Evolutionary conservation across 495 filamentous ascomycete species (phyloP), one percentile per base, ranked within the genome.

Genomic region (Lichenothelia convexa): DNA sequence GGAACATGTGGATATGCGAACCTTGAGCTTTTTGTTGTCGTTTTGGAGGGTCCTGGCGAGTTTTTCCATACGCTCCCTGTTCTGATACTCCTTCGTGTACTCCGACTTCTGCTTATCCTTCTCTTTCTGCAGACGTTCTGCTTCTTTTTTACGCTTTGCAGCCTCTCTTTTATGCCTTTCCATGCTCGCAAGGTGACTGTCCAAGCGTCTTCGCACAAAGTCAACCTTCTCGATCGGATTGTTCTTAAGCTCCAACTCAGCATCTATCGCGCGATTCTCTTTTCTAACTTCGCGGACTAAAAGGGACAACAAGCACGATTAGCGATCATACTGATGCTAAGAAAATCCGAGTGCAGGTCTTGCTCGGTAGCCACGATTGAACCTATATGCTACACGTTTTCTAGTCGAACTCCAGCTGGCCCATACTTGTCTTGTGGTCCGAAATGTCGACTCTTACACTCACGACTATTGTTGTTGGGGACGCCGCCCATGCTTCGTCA

Each of bases 21-120:
- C 86, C 76, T 95, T 95, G 13, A 97, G 67, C 54, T 86, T 82
- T 54, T 95, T 94, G 55, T 95, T 95, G 51, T 97, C 91, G 48
- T 82, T 80, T 29, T 86, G 84, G 22, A 94, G 62, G 48, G 95
- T 87, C 21, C 89, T 64, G 45, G 84, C 93, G 27, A 95, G 62
- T 49, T 93, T 95, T 53, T 95, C 91, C 26, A 95, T 61, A 56
- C 94, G 94, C 43, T 93, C 81, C 54, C 86, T 92, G 50, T 93
- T 73, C 8, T 73, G 73, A 6, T 78, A 71, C 16, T 80, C 85
- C 55, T 89, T 91, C 56, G 68, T 86, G 35, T 92, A 65, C 54
- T 97, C 89, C 24, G 75, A 77, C 43, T 80, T 73, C 15, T 73
- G 71, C 42, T 80, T 75, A 56, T 97, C 89, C 54, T 91, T 91